Base-by-base conservation (phyloP, 306 rosid species). In the Cyamopsis tetragonoloba region DNA sequence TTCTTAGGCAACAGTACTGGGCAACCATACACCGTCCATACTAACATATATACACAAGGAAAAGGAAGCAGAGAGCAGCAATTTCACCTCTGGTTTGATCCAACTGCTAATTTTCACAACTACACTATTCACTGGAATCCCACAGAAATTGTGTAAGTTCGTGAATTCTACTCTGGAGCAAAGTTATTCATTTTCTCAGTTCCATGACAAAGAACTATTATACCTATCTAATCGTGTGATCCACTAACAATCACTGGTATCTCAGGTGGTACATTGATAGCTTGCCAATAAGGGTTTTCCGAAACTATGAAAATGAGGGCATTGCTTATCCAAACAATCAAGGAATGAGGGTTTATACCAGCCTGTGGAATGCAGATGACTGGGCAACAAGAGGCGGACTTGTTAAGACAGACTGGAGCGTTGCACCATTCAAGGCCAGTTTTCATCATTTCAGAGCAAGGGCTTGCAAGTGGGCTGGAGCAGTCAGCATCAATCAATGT, bases 371-470 rank as follows among this genome's bases (percentile, higher is more conserved):
- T 31, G 92, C 86, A 4, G 92, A 88, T 49, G 62, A 86, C 76
- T 88, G 96, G 97, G 92, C 91, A 76, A 91, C 92, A 1, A 79
- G 88, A 81, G 96, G 96, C 0, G 92, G 96, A 31, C 83, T 79
- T 5, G 81, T 53, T 7, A 84, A 91, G 81, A 86, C 77, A 3
- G 57, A 88, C 74, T 86, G 92, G 95, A 62, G 37, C 0, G 3
- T 20, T 7, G 80, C 96, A 5, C 96, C 92, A 13, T 91, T 88
- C 80, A 68, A 4, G 0, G 92, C 84, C 26, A 63, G 74, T 13
- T 54, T 82, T 37, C 77, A 63, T 9, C 75, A 59, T 32, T 87
- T 91, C 57, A 80, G 97, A 69, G 87, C 86, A 53, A 80, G 87
- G 63, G 92, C 87, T 59, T 87, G 97, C 84, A 79, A 79, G 69